Evolutionary conservation across 2,329 filamentous ascomycete species (phyloP).

Genomic region (Metarhizium guizhouense): DNA sequence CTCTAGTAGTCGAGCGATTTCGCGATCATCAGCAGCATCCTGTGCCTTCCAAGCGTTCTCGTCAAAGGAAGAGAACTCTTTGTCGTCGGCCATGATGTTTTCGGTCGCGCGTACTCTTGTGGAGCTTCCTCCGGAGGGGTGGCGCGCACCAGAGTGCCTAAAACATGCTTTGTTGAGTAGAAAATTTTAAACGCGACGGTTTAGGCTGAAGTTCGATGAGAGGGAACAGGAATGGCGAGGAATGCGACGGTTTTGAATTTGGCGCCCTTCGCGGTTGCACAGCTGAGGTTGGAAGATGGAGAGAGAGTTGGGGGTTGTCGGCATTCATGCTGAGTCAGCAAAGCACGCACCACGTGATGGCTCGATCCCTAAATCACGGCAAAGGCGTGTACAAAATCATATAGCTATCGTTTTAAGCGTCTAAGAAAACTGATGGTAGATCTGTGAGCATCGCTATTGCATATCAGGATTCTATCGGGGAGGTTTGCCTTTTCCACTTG

Average conservation of each 20-base stretch:
- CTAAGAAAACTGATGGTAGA: too few relatives aligned
- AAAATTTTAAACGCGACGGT: background rate
- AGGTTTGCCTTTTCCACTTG: too few relatives aligned
- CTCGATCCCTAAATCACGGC: too few relatives aligned
- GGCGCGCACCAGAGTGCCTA: constrained; percentile 11
- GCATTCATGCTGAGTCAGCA: background rate
- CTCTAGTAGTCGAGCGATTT: constrained; percentile 35
- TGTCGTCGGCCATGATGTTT: constrained; percentile 22
- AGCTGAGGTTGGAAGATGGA: background rate
- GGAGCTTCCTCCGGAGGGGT: constrained; percentile 15
- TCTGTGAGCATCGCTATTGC: too few relatives aligned
- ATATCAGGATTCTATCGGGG: too few relatives aligned
- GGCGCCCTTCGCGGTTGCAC: background rate
- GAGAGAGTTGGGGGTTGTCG: too few relatives aligned
- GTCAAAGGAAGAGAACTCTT: constrained; percentile 25
- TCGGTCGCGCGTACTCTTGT: constrained; percentile 9
- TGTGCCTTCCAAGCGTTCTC: constrained; percentile 31
- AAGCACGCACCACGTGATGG: background rate
- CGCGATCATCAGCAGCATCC: constrained; percentile 38
- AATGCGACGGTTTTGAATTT: background rate
- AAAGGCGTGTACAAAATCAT: too few relatives aligned
- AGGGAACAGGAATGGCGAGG: background rate
- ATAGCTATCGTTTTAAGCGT: too few relatives aligned
- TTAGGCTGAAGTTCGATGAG: background rate
- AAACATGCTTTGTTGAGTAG: constrained; percentile 16